phyloP scores from a whole-genome alignment of 148 eudicot species.

The Limonium bicolor region DNA sequence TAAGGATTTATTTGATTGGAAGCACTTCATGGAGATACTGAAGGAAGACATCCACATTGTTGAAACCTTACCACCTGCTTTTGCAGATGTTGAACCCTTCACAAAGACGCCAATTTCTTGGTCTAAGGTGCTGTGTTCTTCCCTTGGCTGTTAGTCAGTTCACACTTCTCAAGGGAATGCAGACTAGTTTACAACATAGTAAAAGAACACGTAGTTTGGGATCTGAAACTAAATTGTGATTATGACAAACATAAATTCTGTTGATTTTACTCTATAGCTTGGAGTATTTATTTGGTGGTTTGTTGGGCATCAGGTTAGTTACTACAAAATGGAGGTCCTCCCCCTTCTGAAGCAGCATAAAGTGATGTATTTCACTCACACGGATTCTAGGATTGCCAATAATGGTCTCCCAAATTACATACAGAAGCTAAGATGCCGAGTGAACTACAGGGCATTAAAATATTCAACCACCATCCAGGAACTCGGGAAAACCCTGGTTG shows the following conservation, averaged over 20 bases:
- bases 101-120: slow-evolving; percentile 83
- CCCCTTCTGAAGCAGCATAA: slow-evolving; percentile 88
- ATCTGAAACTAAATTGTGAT: too few relatives aligned
- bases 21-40: slow-evolving; percentile 69
- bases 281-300: too few relatives aligned
- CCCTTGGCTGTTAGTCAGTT: too few relatives aligned
- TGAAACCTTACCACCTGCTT: slow-evolving; percentile 55
- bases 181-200: too few relatives aligned
- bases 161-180: too few relatives aligned
- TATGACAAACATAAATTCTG: too few relatives aligned
- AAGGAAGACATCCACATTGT: slow-evolving; percentile 72
- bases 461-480: slow-evolving; percentile 80
- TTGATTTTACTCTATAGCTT: too few relatives aligned
- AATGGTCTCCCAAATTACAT: slow-evolving; percentile 54
- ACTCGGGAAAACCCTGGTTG: slow-evolving; percentile 61
- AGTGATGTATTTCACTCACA: slow-evolving; percentile 83
- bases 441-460: slow-evolving; percentile 75
- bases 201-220: too few relatives aligned
- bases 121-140: slow-evolving; percentile 65
- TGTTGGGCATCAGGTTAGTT: slow-evolving; percentile 53
- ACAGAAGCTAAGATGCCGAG: slow-evolving; percentile 90
- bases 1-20: slow-evolving; percentile 92
- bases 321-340: slow-evolving; percentile 67
- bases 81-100: slow-evolving; percentile 57
- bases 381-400: slow-evolving; percentile 89